phyloP scores from a whole-genome alignment of 2,329 filamentous ascomycete genomes.

The Tolypocladium cylindrosporum region DNA sequence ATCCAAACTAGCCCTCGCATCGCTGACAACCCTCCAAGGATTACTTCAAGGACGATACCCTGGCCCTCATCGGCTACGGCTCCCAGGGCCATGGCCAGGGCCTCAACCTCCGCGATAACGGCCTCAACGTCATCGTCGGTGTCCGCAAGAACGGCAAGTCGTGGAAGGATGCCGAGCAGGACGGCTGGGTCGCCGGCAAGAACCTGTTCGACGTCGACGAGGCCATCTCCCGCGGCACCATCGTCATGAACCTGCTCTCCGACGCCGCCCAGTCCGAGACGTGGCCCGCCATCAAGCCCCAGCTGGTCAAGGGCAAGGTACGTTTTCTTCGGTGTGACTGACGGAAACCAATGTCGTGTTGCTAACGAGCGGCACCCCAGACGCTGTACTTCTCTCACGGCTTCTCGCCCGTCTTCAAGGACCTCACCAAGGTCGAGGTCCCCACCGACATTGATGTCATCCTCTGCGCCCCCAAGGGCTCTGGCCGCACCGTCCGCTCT shows the following conservation, averaged over 20 bases:
- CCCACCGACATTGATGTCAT: conserved; percentile 96
- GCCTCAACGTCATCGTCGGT: conserved; percentile 97
- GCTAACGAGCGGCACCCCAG: conserved; percentile 33
- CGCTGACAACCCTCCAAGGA: conserved; percentile 44
- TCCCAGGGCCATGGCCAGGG: conserved; percentile 98
- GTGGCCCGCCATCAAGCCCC: conserved; percentile 96
- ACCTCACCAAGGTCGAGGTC: conserved; percentile 97
- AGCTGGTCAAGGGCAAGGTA: conserved; percentile 97
- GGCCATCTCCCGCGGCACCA: conserved; percentile 85
- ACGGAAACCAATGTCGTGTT: not conserved
- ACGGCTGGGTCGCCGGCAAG: conserved; percentile 97
- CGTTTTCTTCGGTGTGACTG: conserved; percentile 12
- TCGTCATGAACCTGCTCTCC: conserved; percentile 98
- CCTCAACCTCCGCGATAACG: conserved; percentile 99
- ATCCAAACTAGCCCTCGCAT: not conserved
- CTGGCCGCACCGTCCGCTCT: conserved; percentile 93
- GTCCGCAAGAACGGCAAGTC: conserved; percentile 97
- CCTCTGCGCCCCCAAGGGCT: conserved; percentile 98
- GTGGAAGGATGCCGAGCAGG: conserved; percentile 94
- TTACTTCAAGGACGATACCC: conserved; percentile 99
- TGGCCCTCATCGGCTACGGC: conserved; percentile 96
- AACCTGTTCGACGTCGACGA: conserved; percentile 98
- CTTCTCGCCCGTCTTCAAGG: conserved; percentile 99
- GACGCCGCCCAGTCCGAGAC: conserved; percentile 98
- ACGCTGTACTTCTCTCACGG: conserved; percentile 99